Base-by-base conservation (phyloP, 2,329 filamentous ascomycete species). In the Fusarium sp. region DNA sequence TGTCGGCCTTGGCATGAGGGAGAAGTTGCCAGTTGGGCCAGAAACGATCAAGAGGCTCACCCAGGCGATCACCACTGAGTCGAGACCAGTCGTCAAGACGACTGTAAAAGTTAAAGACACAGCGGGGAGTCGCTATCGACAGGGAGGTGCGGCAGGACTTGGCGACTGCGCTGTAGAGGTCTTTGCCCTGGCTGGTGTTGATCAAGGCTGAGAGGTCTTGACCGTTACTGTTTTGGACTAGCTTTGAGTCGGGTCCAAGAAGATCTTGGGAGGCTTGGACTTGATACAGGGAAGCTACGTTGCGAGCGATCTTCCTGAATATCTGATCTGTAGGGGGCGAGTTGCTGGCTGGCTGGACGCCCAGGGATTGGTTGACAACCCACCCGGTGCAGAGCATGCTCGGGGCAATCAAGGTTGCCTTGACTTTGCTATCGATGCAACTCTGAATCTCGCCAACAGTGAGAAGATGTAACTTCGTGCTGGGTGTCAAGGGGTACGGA, bases 351-450 rank as follows among this genome's bases (percentile, higher is more conserved):
- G 22, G 9, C 32, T 47, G 63, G 10, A 25, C 38, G 14, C 62
- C 38, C 27, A 59, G 52, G 6, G 37, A 47, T 14, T 40, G 38
- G 5, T 58, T 59, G 54, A 65, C 14, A 50, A 65, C 54, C 63
- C 54, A 65, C 20, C 63, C 54, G 10, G 54, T 27, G 32, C 63
- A 65, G 40, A 60, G 15, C 54, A 65, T 65, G 40, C 63, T 65
- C 14, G 40, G 63, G 22, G 63, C 45, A 22, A 65, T 32, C 8
- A 65, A 8, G 8, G 40, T 59, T 14, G 33, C 32, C 17, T n/a
- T 22, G 15, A 35, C n/a, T 6, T 25, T 14, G 32, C 22, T 32
- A 6, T 32, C 45, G n/a, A 60, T 50, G 15, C 11, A 50, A 25
- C 32, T 25, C 15, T 50, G 43, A n/a, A 65, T 65, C 32, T 65